These are phyloP conservation scores for Xylaria palmicola DNA, from an alignment of 495 filamentous ascomycete genomes.

Conservation along the genomic window DNA sequence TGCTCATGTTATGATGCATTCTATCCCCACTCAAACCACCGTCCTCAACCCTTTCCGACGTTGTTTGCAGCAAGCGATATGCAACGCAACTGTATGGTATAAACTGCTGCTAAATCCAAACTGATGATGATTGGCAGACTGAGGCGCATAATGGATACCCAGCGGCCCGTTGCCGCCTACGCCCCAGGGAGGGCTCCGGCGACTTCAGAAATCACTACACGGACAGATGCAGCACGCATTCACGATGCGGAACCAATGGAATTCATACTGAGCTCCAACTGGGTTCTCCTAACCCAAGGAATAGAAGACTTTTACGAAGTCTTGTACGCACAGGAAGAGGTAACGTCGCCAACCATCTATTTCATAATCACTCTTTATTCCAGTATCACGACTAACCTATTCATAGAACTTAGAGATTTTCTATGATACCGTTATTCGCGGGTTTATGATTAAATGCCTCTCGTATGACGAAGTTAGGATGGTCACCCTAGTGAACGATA, in stretches of 20 bases:
- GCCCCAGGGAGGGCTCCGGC: background rate
- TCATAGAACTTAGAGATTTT: slow-evolving; percentile 25
- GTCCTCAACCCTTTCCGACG: background rate
- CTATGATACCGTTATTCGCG: slow-evolving; percentile 28
- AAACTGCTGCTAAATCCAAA: background rate
- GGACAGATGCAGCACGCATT: background rate
- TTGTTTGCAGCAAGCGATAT: background rate
- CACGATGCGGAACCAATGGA: slow-evolving; percentile 8
- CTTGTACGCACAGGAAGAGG: slow-evolving; percentile 19
- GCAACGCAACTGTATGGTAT: background rate
- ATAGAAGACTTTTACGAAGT: slow-evolving; percentile 24
- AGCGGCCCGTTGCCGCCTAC: background rate
- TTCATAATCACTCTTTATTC: background rate
- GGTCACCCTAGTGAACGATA: slow-evolving; percentile 13
- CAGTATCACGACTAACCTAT: slow-evolving; percentile 6
- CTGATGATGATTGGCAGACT: background rate
- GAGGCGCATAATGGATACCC: background rate
- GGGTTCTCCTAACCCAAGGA: slow-evolving; percentile 30
- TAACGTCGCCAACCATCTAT: slow-evolving; percentile 14
- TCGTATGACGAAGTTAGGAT: slow-evolving; percentile 24
- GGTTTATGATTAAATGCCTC: slow-evolving; percentile 34
- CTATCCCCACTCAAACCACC: background rate
- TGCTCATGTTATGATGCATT: background rate
- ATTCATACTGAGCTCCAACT: slow-evolving; percentile 34
- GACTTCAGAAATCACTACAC: background rate